phyloP scores from a whole-genome alignment of 805 yeast genomes.

The Yarrowia alimentaria region DNA sequence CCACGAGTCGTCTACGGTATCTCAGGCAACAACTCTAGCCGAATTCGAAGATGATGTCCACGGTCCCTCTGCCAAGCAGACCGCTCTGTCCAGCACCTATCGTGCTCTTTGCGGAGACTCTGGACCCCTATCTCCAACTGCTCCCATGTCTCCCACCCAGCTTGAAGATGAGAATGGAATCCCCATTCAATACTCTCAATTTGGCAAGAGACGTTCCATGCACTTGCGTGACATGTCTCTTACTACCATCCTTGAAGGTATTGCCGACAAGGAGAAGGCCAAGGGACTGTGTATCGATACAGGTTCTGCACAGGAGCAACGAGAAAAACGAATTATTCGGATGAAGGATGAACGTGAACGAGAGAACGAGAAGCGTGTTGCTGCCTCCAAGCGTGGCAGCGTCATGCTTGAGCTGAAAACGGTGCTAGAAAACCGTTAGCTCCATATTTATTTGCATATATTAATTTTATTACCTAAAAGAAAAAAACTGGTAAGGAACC shows the following conservation, averaged over 20 bases:
- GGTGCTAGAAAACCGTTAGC: slow-evolving; percentile 30
- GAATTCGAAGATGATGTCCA: slow-evolving; percentile 24
- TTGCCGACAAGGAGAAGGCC: slow-evolving; percentile 31
- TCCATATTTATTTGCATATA: slow-evolving; percentile 20
- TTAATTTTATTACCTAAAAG: slow-evolving; percentile 4
- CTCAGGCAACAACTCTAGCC: slow-evolving; percentile 23
- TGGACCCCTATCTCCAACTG: neutral
- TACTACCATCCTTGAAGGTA: slow-evolving; percentile 34
- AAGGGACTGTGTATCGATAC: slow-evolving; percentile 5
- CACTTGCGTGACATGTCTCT: slow-evolving; percentile 21
- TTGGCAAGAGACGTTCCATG: slow-evolving; percentile 15
- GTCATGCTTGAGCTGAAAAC: slow-evolving; percentile 35
- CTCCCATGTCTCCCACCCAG: slow-evolving; percentile 8
- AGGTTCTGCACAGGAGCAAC: slow-evolving; percentile 27
- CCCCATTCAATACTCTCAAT: slow-evolving; percentile 13
- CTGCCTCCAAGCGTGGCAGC: slow-evolving; percentile 29
- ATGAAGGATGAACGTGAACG: slow-evolving; percentile 33
- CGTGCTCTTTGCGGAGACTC: slow-evolving; percentile 25
- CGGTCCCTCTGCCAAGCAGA: slow-evolving; percentile 3
- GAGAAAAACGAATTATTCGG: slow-evolving; percentile 32
- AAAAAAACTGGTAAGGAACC: too few relatives aligned
- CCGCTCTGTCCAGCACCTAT: slow-evolving; percentile 16
- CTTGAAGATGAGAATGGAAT: slow-evolving; percentile 10
- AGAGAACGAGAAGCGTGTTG: slow-evolving; percentile 30
- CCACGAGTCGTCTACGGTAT: slow-evolving; percentile 25